These are phyloP conservation scores for Teratosphaeria viscida DNA, from an alignment of 2,329 filamentous ascomycete genomes.

Conservation along the genomic window DNA sequence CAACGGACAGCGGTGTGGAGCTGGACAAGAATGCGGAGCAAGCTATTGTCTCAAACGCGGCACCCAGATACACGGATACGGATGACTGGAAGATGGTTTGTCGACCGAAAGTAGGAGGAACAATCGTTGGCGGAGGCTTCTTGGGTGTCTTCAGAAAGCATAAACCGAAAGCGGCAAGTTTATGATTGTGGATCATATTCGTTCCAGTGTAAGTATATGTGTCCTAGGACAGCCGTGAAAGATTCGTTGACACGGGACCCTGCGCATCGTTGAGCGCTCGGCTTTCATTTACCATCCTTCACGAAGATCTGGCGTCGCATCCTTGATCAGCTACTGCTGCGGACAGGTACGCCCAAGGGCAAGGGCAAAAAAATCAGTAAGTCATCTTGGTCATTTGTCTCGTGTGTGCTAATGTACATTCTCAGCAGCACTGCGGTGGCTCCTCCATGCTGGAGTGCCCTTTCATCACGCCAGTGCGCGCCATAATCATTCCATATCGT, in stretches of 20 bases:
- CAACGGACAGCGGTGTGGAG: slow-evolving; percentile 1
- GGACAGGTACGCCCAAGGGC: not conserved
- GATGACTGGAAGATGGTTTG: slow-evolving; percentile 23
- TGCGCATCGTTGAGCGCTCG: not conserved
- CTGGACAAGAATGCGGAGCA: not conserved
- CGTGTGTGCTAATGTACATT: not conserved
- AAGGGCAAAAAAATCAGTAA: not conserved
- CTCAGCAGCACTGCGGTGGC: not conserved
- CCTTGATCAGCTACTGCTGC: not conserved
- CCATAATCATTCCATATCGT: not conserved
- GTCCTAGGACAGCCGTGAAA: not conserved
- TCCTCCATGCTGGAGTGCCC: not conserved
- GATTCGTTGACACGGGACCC: not conserved
- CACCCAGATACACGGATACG: not conserved
- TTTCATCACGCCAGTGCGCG: not conserved
- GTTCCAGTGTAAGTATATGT: not conserved
- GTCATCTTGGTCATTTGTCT: not conserved
- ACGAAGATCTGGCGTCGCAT: not conserved
- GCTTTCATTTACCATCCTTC: not conserved
- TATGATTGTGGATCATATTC: not conserved
- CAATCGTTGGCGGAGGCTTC: slow-evolving; percentile 29
- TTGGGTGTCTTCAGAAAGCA: slow-evolving; percentile 26
- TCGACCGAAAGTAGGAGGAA: slow-evolving; percentile 30
- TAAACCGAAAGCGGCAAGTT: not conserved
- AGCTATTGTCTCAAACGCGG: not conserved